Base-by-base conservation (phyloP, 371 early-diverging fungal genomes). In the Mucor irregularis region DNA sequence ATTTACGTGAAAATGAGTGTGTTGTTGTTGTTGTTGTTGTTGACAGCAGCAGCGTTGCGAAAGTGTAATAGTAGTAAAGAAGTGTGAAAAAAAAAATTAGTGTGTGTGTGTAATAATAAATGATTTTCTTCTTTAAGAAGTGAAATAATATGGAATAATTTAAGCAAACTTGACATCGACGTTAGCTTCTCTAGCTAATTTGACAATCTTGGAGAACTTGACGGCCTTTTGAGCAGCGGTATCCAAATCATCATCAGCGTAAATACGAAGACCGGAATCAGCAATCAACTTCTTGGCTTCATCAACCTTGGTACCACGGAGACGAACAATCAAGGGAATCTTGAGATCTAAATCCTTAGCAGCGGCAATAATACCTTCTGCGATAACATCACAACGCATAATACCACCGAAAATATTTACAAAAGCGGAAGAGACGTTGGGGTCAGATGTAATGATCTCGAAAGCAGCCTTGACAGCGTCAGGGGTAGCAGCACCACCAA, bases 371-470 rank as follows among this genome's bases (percentile, higher is more conserved):
- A 99, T 95, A 69, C 98, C 99, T 80, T 96, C 85, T 37, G 99
- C 98, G 81, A 97, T 96, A 57, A 96, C 88, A 76, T 97, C 97
- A 80, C 98, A 99, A 62, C 96, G 90, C 97, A 97, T 97, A 70
- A 98, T 99, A 63, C 98, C 99, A 63, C 99, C 98, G 69, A 99
- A 99, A 69, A 99, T 99, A 85, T 99, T 99, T 74, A 97, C 97
- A 61, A 99, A 90, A 63, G 97, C 96, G 53, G 97, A 94, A n/a
- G 93, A 88, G 26, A 83, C 93, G 33, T 83, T 85, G 22, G 96
- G 92, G 64, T 99, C 99, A 31, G 94, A 91, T 64, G 90, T 88
- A 71, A 99, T 96, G 63, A 99, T 96, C 82, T 97, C 96, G 83
- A 99, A 97, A 34, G 99, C 99, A 73, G 96, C 97, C 52, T 93